Evolutionary conservation across 495 filamentous ascomycete species (phyloP).

Genomic region (Bryoglossum gracile): DNA sequence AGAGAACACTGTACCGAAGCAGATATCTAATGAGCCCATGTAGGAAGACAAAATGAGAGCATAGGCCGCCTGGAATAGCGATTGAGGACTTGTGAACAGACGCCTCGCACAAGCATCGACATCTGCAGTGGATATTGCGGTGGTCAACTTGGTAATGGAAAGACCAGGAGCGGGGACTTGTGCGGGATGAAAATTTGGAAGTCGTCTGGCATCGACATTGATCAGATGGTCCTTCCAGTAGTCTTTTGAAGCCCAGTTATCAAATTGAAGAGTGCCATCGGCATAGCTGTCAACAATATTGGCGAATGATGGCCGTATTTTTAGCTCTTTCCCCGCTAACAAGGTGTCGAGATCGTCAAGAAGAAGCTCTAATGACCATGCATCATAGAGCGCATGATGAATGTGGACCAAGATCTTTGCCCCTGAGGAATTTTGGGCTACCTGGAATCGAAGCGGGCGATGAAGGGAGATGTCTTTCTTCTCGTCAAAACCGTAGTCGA

Average conservation of each 20-base stretch:
- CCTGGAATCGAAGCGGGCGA: conserved; percentile 35
- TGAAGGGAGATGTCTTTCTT: conserved; percentile 25
- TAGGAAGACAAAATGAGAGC: conserved; percentile 56
- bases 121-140: conserved; percentile 16
- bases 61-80: conserved; percentile 64
- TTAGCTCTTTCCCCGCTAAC: conserved; percentile 23
- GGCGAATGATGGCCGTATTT: conserved; percentile 43
- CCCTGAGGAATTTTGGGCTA: conserved; percentile 31
- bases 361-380: conserved; percentile 73
- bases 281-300: conserved; percentile 36
- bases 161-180: conserved; percentile 11
- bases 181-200: conserved; percentile 39
- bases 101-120: conserved; percentile 25
- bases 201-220: conserved; percentile 30
- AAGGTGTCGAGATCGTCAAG: conserved; percentile 51
- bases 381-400: conserved; percentile 77
- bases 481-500: conserved; percentile 21
- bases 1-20: conserved; percentile 69
- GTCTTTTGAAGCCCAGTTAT: conserved; percentile 30
- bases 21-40: conserved; percentile 56
- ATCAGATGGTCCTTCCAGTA: conserved; percentile 51
- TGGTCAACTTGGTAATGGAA: conserved; percentile 5
- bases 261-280: conserved; percentile 13
- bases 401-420: conserved; percentile 42
- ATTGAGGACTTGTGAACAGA: conserved; percentile 40